Conservation (phyloP, 2,329 filamentous ascomycete genomes). For the Trichoderma sp. region DNA sequence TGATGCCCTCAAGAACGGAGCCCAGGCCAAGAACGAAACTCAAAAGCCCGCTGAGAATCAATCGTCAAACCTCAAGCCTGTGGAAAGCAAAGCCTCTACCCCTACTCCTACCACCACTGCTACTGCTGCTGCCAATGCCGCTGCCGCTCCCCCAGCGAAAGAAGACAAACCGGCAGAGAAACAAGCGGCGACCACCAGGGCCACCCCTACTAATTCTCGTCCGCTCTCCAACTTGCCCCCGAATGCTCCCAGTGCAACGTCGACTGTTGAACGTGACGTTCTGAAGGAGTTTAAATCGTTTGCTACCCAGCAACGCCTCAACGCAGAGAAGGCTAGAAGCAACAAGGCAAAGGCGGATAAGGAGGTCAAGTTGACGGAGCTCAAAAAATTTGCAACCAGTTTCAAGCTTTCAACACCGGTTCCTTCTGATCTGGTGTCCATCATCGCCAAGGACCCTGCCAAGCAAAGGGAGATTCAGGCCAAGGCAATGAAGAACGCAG, state of each 20-base stretch:
- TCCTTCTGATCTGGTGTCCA: slow-evolving; percentile 86
- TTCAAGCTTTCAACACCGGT: slow-evolving; percentile 96
- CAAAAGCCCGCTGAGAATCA: slow-evolving; percentile 32
- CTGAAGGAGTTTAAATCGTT: slow-evolving; percentile 65
- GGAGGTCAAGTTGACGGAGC: slow-evolving; percentile 86
- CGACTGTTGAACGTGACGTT: slow-evolving; percentile 63
- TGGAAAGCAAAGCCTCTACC: slow-evolving; percentile 33
- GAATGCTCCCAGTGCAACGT: slow-evolving; percentile 53
- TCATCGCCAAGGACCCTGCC: slow-evolving; percentile 92
- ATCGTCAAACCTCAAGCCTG: slow-evolving; percentile 32
- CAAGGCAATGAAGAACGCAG: slow-evolving; percentile 76
- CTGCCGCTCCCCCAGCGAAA: slow-evolving; percentile 33
- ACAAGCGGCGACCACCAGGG: slow-evolving; percentile 27
- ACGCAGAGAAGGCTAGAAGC: slow-evolving; percentile 57
- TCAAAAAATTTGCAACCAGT: slow-evolving; percentile 90
- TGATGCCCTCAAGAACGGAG: slow-evolving; percentile 36
- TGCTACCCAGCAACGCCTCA: slow-evolving; percentile 56
- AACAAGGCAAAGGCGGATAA: slow-evolving; percentile 73
- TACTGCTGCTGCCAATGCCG: slow-evolving; percentile 27
- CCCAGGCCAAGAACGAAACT: slow-evolving; percentile 31
- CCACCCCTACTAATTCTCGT: slow-evolving; percentile 2
- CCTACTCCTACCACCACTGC: slow-evolving; percentile 27
- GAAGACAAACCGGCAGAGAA: slow-evolving; percentile 38
- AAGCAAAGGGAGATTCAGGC: slow-evolving; percentile 94
- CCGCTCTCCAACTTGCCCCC: neutral